Base-by-base conservation (phyloP, 108 stramenopile species). In the Conticribra weissflogii region DNA sequence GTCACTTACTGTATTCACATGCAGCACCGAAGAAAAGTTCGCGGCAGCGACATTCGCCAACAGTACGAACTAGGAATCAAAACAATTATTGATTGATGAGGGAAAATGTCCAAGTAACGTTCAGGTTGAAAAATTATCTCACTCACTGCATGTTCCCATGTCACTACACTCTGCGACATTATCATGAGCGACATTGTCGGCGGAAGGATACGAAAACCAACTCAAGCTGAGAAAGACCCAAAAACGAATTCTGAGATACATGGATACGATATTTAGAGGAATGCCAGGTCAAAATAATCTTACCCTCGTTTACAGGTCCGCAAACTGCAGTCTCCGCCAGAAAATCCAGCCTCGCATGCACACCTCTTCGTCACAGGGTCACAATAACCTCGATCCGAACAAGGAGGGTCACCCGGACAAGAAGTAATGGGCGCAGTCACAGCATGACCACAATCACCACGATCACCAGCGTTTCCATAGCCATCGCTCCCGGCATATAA, bases 21-120 rank as follows among this genome's bases (percentile, higher is more conserved):
- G 93, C 89, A 28, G 53, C 75, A 0, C 93, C 93, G 22, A 81
- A 68, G 48, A 90, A 94, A 3, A 88, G 90, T 28, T 83, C 72
- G 48, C 87, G 77, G 78, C 93, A 94, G 3, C 17, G 12, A 53
- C 93, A 94, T 54, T 76, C 71, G 14, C 93, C 93, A 2, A 66
- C 54, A 0, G 51, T 51, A 7, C 86, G 61, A 23, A n/a, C n/a
- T n/a, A n/a, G n/a, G n/a, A n/a, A n/a, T n/a, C n/a, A n/a, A n/a
- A n/a, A n/a, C n/a, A n/a, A n/a, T n/a, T n/a, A n/a, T n/a, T n/a
- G n/a, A n/a, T n/a, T n/a, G n/a, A n/a, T n/a, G n/a, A n/a, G n/a
- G n/a, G n/a, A n/a, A n/a, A n/a, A n/a, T n/a, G n/a, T n/a, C n/a
- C n/a, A n/a, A n/a, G n/a, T n/a, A n/a, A n/a, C n/a, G n/a, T n/a